A percentile compares a stretch with the other conserved stretches of the same genome.
Conservation (phyloP, 768 basidiomycete species). For the Boletales sp. region DNA sequence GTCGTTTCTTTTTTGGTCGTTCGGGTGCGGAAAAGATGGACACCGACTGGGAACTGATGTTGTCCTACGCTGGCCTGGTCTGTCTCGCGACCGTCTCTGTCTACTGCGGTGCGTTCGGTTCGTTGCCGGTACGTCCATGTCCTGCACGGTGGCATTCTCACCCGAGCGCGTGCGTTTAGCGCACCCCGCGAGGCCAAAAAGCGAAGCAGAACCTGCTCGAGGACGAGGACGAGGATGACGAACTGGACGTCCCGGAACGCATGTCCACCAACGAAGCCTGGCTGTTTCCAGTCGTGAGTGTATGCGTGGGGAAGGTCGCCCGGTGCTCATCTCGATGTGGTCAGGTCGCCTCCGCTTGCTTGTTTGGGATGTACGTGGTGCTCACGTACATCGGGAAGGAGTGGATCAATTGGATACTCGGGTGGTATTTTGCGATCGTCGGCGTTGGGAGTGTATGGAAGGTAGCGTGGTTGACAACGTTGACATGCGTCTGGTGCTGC, state of each 20-base stretch:
- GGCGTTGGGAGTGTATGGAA: constrained; percentile 69
- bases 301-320: not conserved
- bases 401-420: constrained; percentile 81
- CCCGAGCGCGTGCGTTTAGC: constrained; percentile 9
- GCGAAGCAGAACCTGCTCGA: constrained; percentile 22
- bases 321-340: not conserved
- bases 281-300: constrained; percentile 70
- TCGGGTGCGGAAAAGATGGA: constrained; percentile 8
- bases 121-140: constrained; percentile 55
- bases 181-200: not conserved
- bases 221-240: constrained; percentile 48
- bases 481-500: not conserved
- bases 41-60: constrained; percentile 55
- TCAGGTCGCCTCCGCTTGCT: constrained; percentile 65
- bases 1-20: constrained; percentile 1
- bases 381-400: constrained; percentile 75
- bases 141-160: not conserved
- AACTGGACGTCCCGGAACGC: constrained; percentile 49
- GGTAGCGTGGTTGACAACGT: constrained; percentile 32
- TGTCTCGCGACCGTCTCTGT: constrained; percentile 62
- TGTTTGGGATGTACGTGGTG: constrained; percentile 66
- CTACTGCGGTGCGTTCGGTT: constrained; percentile 66
- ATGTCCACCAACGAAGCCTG: constrained; percentile 69
- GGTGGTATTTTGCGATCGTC: constrained; percentile 67
- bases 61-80: constrained; percentile 68